Evolutionary conservation across 139 green algal species (phyloP).

Genomic region (Chlorella sp.): DNA sequence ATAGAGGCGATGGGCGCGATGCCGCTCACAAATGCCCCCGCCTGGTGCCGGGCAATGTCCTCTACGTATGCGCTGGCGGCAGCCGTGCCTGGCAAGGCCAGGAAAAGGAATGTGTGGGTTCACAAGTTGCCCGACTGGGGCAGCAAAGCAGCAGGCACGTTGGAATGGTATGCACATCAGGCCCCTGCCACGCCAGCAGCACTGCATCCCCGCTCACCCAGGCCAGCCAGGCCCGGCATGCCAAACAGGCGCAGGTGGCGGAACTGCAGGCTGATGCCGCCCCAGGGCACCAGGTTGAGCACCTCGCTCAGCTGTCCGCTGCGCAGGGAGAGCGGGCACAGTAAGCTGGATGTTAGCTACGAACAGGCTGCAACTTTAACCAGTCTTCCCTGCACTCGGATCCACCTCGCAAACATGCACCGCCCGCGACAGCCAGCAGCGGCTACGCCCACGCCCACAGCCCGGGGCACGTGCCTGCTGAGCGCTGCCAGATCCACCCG

Average conservation of each 20-base stretch:
- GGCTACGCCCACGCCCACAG: too few species aligned
- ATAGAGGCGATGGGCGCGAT: slow-evolving; percentile 71
- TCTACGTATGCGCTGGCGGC: slow-evolving; percentile 60
- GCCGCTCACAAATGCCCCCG: slow-evolving; percentile 78
- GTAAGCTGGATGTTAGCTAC: too few species aligned
- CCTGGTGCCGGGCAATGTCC: slow-evolving; percentile 66
- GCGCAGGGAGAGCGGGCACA: too few species aligned
- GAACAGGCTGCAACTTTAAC: too few species aligned
- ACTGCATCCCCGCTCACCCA: not conserved
- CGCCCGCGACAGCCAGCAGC: too few species aligned
- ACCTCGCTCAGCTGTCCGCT: slow-evolving; percentile 66
- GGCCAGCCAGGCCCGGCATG: slow-evolving; percentile 43
- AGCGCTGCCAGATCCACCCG: slow-evolving; percentile 72
- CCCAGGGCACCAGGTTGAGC: slow-evolving; percentile 81
- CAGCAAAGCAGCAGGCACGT: too few species aligned
- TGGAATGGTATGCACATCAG: too few species aligned
- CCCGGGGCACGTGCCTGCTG: not conserved
- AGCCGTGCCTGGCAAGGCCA: slow-evolving; percentile 33
- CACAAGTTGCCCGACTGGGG: too few species aligned
- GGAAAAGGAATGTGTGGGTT: not conserved
- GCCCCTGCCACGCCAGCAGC: not conserved
- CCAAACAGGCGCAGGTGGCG: slow-evolving; percentile 59
- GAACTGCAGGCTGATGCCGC: slow-evolving; percentile 68
- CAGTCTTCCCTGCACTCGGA: too few species aligned
- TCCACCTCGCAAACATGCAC: too few species aligned